These are phyloP conservation scores for Ceratocystis albifundus DNA, from an alignment of 2,329 filamentous ascomycete species.

Conservation along the genomic window DNA sequence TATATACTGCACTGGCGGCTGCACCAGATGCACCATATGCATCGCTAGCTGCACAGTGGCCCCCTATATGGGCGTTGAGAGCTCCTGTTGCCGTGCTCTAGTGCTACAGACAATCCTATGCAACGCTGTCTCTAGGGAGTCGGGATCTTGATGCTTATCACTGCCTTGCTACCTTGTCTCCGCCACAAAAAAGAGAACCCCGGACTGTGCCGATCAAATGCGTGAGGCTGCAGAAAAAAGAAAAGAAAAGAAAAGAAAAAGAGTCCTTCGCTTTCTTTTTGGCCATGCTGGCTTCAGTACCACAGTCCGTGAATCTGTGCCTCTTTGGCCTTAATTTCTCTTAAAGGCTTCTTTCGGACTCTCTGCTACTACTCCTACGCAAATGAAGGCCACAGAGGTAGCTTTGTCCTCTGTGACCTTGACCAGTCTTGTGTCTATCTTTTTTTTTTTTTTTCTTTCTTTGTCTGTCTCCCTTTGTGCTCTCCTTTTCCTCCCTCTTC, in stretches of 20 bases:
- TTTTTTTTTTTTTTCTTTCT: background rate
- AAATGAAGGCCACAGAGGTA: background rate
- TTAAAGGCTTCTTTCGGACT: no score
- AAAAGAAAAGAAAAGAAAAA: background rate
- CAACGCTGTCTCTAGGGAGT: background rate
- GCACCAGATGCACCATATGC: no score
- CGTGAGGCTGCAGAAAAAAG: background rate
- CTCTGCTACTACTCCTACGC: no score
- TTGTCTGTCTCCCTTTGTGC: background rate
- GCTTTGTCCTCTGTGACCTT: background rate
- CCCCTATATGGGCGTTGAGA: background rate
- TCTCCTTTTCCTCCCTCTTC: background rate
- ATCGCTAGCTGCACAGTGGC: no score
- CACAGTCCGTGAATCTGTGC: no score
- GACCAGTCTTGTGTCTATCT: background rate
- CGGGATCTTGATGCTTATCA: background rate
- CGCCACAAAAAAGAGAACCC: background rate
- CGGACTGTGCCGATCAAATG: background rate
- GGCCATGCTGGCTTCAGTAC: background rate
- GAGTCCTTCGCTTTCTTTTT: background rate
- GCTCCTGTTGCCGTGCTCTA: background rate
- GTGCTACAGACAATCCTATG: conserved; percentile 5
- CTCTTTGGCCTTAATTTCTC: background rate
- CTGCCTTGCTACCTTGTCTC: background rate
- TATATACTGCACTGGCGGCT: background rate